Evolutionary conservation across 441 rosid species (phyloP), one percentile per base, ranked within the genome.

Genomic region (Populus hybrid): DNA sequence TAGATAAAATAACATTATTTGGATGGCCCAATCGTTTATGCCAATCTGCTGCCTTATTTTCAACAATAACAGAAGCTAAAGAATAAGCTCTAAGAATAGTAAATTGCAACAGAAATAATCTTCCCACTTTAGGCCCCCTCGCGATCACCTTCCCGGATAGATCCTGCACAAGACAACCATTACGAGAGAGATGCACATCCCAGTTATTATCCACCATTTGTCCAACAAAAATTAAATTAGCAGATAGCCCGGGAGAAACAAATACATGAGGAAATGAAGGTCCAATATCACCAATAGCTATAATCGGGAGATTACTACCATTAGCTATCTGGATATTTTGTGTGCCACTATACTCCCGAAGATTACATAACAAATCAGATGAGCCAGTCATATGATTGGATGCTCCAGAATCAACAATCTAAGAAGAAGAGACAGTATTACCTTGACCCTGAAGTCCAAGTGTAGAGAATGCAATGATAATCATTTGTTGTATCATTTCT

Each of bases 41-140:
- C 77, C 61, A 74, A 35, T 32, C 4, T 4, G 2, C 34, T 63
- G 23, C 59, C 34, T 63, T 61, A 63, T 61, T 74, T 64, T 4
- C 35, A 74, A 74, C 36, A 65, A 40, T 5, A 35, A 34, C 1
- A 61, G n/a, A 74, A 74, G 53, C 20, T 23, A 73, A 73, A 59
- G 69, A 32, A 7, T 57, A 8, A 20, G n/a, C 24, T 26, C 4
- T 53, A 57, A 7, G 66, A 72, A 72, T 36, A 46, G 23, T 24
- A 72, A 63, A 34, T 10, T 74, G 12, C 10, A 74, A 46, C 18
- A 24, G 42, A 67, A 75, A 75, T 16, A 66, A 66, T 67, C 78
- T 24, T 2, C 38, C 40, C 28, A 38, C 64, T 66, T 65, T 75
- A 65, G 75, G 64, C 57, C 67, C 40, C 32, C 28, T 21, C 21